Evolutionary conservation across 192 early-diverging fungal species (phyloP), one percentile per base, ranked within the genome.

Genomic region (Lobosporangium transversale): DNA sequence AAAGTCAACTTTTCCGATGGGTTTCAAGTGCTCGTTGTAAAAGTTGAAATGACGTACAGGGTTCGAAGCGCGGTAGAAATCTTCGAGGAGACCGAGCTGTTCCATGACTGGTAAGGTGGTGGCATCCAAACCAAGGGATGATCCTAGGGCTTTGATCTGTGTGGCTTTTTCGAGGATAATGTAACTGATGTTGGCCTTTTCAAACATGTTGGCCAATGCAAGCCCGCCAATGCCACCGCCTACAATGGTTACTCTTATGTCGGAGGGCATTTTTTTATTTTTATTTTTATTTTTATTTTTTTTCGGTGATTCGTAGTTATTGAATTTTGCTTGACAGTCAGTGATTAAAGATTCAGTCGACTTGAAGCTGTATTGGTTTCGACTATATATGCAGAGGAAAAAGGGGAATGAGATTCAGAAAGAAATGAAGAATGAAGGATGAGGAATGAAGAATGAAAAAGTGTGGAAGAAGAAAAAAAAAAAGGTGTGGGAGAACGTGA

Each of bases 41-140:
- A 76, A 76, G 59, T 76, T 76, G 59, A 76, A 76, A 29, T 62
- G 59, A 0, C 73, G 50, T 3, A 76, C 73, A 23, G 73, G 58
- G 20, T 76, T 76, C 6, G 73, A 76, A 4, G 43, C 64, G 4
- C 26, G 33, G 3, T 61, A 30, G 35, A 76, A 76, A 43, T 76
- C 73, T 15, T 66, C 45, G 0, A 76, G 53, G 14, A 76, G 30
- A 14, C 66, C 70, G 3, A 80, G 58, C 26, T 80, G 79, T 9
- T 74, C 79, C 64, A 80, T 62, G 2, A 74, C 66, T 21, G 65
- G 55, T 0, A 80, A 49, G 0, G 60, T 62, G 1, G 61, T 64
- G 37, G 70, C 65, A 30, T 75, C 69, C 12, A 80, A 52, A 37
- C 66, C 66, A 5, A 81, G 49, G 8, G 66, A 70, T 0, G 79